Conservation (phyloP, 1,284 basidiomycete species). For the Rhodotorula sp. region DNA sequence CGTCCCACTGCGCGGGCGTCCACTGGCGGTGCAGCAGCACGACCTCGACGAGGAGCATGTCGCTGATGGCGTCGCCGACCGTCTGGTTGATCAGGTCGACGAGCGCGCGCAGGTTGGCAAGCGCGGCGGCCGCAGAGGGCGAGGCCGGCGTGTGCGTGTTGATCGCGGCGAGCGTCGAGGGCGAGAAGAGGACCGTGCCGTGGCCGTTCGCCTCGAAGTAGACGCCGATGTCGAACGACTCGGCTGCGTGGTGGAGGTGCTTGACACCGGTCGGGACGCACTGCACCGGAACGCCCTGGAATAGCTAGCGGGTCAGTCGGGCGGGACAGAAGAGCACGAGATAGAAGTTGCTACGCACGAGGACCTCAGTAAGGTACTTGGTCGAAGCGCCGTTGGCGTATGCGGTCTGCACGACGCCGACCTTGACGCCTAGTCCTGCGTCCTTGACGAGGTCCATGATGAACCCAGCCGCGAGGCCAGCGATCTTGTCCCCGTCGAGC, state of each 20-base stretch:
- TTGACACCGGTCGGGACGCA: conserved; percentile 98
- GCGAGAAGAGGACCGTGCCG: conserved; percentile 94
- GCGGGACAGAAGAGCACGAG: conserved; percentile 16
- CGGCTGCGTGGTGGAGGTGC: conserved; percentile 95
- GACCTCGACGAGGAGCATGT: conserved; percentile 92
- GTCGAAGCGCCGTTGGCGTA: conserved; percentile 99
- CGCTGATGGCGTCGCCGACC: conserved; percentile 94
- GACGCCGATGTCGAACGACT: conserved; percentile 89
- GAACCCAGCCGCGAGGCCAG: conserved; percentile 88
- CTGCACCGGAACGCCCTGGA: conserved; percentile 82
- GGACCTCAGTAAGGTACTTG: conserved; percentile 71
- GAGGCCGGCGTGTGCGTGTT: conserved; percentile 66
- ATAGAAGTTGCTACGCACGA: conserved; percentile 56
- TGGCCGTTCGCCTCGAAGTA: conserved; percentile 99
- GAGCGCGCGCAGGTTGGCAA: conserved; percentile 73
- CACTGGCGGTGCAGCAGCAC: conserved; percentile 86
- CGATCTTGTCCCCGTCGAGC: conserved; percentile 98
- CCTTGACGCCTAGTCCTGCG: conserved; percentile 76
- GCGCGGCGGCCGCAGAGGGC: conserved; percentile 74
- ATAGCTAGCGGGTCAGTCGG: background rate
- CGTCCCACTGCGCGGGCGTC: conserved; percentile 86
- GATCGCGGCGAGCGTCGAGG: conserved; percentile 58
- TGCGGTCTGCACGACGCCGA: conserved; percentile 96
- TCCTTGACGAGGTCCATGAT: conserved; percentile 85
- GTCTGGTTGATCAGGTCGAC: conserved; percentile 94